A percentile compares a stretch with the other conserved stretches of the same genome.
phyloP scores from a whole-genome alignment of 257 asterid genomes.

The Datura wrightii region DNA sequence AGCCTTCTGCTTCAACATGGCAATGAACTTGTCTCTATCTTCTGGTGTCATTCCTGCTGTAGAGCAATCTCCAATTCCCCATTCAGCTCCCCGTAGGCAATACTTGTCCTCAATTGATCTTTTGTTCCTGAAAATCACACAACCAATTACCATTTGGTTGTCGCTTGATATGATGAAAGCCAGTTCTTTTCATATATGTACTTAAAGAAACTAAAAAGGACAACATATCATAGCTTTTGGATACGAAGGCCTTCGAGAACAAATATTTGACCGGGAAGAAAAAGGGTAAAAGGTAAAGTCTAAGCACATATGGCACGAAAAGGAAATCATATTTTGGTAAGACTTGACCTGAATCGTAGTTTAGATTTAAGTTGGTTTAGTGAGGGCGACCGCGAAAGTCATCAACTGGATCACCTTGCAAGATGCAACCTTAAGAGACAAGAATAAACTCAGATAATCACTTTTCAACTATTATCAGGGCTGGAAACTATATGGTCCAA shows the following conservation, averaged over 20 bases:
- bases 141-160: not conserved
- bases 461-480: not conserved
- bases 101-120: slow-evolving; percentile 73
- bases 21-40: slow-evolving; percentile 77
- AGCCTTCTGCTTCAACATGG: slow-evolving; percentile 82
- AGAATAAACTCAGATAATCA: not conserved
- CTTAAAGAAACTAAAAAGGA: slow-evolving; percentile 7
- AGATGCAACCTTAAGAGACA: not conserved
- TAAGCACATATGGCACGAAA: no score
- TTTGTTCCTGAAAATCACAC: slow-evolving; percentile 55
- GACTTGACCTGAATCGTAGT: no score
- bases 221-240: not conserved
- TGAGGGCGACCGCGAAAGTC: no score
- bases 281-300: no score
- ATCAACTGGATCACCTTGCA: not conserved
- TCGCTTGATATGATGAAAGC: not conserved
- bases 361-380: no score
- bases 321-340: no score
- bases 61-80: slow-evolving; percentile 99
- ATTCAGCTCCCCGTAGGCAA: slow-evolving; percentile 93
- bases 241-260: no score
- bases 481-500: not conserved
- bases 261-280: no score
- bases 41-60: slow-evolving; percentile 81
- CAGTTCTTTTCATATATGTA: not conserved